Evolutionary conservation across 2,329 filamentous ascomycete genomes (phyloP).

Genomic region (Zalaria obscura): DNA sequence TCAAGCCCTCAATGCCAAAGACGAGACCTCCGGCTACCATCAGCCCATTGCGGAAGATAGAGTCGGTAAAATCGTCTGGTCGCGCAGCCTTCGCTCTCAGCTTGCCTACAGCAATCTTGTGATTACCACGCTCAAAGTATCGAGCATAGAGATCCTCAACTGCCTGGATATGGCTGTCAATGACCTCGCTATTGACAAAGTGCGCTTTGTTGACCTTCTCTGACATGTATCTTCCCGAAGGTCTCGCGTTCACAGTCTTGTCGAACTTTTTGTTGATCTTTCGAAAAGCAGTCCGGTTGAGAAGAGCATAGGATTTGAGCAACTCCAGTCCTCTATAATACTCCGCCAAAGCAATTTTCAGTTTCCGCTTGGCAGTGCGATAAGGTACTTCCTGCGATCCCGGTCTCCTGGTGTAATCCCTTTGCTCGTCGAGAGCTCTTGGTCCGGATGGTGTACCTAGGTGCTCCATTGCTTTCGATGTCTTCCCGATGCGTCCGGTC

Average conservation of each 20-base stretch:
- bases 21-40: conserved; percentile 26
- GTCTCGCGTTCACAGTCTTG: conserved; percentile 70
- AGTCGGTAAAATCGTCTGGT: conserved; percentile 43
- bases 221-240: conserved; percentile 67
- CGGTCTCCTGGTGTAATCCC: conserved; percentile 28
- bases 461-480: conserved; percentile 31
- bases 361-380: conserved; percentile 73
- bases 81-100: conserved; percentile 56
- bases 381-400: conserved; percentile 53
- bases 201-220: conserved; percentile 83
- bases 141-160: conserved; percentile 87
- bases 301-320: conserved; percentile 75
- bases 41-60: conserved; percentile 44
- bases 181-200: conserved; percentile 79
- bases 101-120: conserved; percentile 80
- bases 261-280: conserved; percentile 99
- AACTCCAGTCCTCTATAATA: conserved; percentile 87
- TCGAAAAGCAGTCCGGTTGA: conserved; percentile 86
- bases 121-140: conserved; percentile 89
- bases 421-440: conserved; percentile 17
- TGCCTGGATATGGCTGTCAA: conserved; percentile 65
- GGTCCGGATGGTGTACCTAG: conserved; percentile 25
- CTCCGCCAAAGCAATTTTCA: conserved; percentile 83
- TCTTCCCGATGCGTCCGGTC: conserved; percentile 39
- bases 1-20: conserved; percentile 28